Evolutionary conservation across 768 basidiomycete genomes (phyloP).

Genomic region (Cystofilobasidium macerans): DNA sequence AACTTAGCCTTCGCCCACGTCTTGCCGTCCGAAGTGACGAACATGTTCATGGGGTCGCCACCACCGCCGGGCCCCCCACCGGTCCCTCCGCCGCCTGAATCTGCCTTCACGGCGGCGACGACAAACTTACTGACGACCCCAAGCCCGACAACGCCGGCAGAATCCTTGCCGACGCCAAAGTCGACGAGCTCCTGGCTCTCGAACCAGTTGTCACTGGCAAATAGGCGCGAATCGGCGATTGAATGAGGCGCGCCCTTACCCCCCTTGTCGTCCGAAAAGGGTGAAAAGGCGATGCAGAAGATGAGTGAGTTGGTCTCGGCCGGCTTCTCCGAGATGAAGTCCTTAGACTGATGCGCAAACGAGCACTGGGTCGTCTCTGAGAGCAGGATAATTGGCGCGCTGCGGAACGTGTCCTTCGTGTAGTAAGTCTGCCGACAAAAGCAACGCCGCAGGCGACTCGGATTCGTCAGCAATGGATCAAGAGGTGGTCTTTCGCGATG

Average conservation of each 20-base stretch:
- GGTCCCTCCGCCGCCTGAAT: slow-evolving; percentile 41
- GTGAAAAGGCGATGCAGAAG: slow-evolving; percentile 69
- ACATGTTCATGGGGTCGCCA: slow-evolving; percentile 34
- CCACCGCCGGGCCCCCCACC: slow-evolving; percentile 20
- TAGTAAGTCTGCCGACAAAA: slow-evolving; percentile 54
- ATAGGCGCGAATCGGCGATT: slow-evolving; percentile 55
- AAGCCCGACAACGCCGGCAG: slow-evolving; percentile 80
- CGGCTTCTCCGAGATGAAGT: slow-evolving; percentile 61
- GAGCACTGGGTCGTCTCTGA: slow-evolving; percentile 64
- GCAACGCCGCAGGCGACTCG: no score
- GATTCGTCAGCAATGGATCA: neutral
- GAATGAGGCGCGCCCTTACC: slow-evolving; percentile 37
- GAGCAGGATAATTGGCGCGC: slow-evolving; percentile 51
- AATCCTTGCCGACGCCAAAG: slow-evolving; percentile 68
- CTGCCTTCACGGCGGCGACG: slow-evolving; percentile 74
- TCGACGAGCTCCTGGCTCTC: slow-evolving; percentile 52
- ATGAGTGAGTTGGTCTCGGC: slow-evolving; percentile 53
- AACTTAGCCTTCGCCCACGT: slow-evolving; percentile 83
- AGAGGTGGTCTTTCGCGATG: no score
- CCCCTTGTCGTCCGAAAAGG: slow-evolving; percentile 43
- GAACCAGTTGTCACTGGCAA: slow-evolving; percentile 79
- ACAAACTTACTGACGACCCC: slow-evolving; percentile 88
- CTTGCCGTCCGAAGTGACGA: slow-evolving; percentile 65
- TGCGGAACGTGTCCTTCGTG: slow-evolving; percentile 70
- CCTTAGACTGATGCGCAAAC: slow-evolving; percentile 76